Evolutionary conservation across 495 filamentous ascomycete species (phyloP).

Genomic region (Saxophila tyrrhenica): DNA sequence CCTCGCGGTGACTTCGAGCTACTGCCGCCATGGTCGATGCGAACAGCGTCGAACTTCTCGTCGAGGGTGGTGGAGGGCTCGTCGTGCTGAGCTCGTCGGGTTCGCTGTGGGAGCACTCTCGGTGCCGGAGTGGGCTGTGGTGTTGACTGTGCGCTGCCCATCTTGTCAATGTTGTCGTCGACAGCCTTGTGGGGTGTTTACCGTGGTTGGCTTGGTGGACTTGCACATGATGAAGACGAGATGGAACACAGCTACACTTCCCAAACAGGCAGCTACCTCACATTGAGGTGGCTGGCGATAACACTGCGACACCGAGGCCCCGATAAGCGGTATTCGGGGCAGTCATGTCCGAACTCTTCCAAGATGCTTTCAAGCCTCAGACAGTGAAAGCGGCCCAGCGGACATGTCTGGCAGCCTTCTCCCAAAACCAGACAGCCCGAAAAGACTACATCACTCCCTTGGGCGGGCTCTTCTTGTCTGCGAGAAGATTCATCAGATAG

Average conservation of each 20-base stretch:
- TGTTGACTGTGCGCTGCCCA: not conserved
- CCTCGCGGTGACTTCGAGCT: not conserved
- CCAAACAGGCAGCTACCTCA: not conserved
- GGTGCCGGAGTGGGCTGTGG: not conserved
- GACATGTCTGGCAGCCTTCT: no score
- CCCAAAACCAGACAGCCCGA: no score
- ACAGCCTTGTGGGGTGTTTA: no score
- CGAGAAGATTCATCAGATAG: no score
- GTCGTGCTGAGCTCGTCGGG: not conserved
- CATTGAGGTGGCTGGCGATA: not conserved
- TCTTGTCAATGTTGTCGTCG: not conserved
- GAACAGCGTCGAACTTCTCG: conserved; percentile 20
- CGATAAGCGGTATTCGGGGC: no score
- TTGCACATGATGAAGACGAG: not conserved
- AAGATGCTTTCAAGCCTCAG: no score
- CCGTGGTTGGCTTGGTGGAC: no score
- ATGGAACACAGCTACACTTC: not conserved
- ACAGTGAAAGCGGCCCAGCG: no score
- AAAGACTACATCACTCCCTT: no score
- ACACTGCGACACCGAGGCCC: no score
- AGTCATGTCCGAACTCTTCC: no score
- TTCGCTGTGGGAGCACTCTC: not conserved
- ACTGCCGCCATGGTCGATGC: conserved; percentile 7
- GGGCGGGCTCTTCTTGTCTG: no score
- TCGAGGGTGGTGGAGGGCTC: conserved; percentile 7